Conservation (phyloP, 257 asterid species). For the Solanum arcanum region DNA sequence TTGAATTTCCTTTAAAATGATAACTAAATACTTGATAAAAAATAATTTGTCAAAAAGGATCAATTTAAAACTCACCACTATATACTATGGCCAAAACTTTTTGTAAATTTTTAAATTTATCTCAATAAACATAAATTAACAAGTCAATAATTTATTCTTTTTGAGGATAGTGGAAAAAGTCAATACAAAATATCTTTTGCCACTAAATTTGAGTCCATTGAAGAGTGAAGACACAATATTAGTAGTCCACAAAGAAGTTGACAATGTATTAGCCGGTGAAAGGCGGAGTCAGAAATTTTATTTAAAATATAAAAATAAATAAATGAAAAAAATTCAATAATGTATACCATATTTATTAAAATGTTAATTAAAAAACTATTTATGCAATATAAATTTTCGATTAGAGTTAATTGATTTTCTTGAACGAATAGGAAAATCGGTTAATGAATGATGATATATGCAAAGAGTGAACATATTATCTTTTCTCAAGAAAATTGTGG, state of each 20-base stretch:
- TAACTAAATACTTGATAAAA: background rate
- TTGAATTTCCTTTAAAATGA: background rate
- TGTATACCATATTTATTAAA: background rate
- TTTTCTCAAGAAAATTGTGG: background rate
- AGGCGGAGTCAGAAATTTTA: accelerated
- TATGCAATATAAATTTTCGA: accelerated
- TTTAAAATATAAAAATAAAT: background rate
- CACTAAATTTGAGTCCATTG: constrained; percentile 20
- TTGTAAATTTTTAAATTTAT: background rate
- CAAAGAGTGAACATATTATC: background rate
- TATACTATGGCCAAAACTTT: background rate
- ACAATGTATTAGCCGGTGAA: background rate
- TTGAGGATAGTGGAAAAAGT: constrained; percentile 26
- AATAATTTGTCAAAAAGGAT: background rate
- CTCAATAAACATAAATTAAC: background rate
- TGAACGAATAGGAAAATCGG: background rate
- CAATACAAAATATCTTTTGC: constrained; percentile 32
- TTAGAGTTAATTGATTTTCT: background rate
- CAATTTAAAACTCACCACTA: background rate
- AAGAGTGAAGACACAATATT: constrained; percentile 26
- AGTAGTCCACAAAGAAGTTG: constrained; percentile 8
- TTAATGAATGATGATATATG: background rate
- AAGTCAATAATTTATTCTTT: background rate
- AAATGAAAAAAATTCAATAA: background rate
- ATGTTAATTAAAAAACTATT: background rate